These are phyloP conservation scores for Elsinoe australis DNA, from an alignment of 2,329 filamentous ascomycete species.

Conservation along the genomic window DNA sequence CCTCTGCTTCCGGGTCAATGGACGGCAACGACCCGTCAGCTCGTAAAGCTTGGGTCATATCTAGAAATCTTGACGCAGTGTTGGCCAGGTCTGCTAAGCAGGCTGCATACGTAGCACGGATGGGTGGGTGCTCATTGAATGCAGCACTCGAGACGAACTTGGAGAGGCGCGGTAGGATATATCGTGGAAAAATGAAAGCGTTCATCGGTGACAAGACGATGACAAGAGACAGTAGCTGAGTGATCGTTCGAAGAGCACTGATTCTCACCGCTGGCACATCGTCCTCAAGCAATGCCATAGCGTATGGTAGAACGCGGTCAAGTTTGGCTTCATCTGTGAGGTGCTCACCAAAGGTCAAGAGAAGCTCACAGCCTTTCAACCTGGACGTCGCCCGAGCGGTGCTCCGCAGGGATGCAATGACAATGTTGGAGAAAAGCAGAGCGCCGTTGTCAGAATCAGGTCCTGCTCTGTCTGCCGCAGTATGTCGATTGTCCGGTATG, in stretches of 20 bases:
- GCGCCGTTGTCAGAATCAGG: constrained; percentile 69
- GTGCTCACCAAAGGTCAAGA: constrained; percentile 84
- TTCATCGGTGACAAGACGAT: constrained; percentile 73
- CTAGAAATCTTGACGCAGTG: constrained; percentile 75
- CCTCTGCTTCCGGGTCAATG: constrained; percentile 71
- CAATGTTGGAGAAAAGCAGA: constrained; percentile 79
- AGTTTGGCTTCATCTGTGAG: constrained; percentile 93
- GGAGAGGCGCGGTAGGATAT: constrained; percentile 54
- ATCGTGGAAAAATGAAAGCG: constrained; percentile 59
- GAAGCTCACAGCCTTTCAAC: constrained; percentile 79
- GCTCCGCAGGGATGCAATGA: constrained; percentile 81
- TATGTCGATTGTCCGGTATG: constrained; percentile 75
- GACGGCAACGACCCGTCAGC: constrained; percentile 74
- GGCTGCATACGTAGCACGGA: constrained; percentile 86
- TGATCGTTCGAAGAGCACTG: constrained; percentile 75
- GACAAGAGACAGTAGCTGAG: constrained; percentile 80
- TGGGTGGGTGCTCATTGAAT: constrained; percentile 49
- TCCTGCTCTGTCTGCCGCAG: constrained; percentile 53
- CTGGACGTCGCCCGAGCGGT: constrained; percentile 83
- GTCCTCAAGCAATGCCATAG: constrained; percentile 76
- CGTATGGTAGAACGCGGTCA: constrained; percentile 83
- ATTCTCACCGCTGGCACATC: constrained; percentile 77
- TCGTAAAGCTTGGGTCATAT: constrained; percentile 81
- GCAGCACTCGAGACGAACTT: constrained; percentile 48
- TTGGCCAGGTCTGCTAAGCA: constrained; percentile 83